A percentile compares a stretch with the other conserved stretches of the same genome.
phyloP scores from a whole-genome alignment of 768 basidiomycete species.

The Amanita rimosa region DNA sequence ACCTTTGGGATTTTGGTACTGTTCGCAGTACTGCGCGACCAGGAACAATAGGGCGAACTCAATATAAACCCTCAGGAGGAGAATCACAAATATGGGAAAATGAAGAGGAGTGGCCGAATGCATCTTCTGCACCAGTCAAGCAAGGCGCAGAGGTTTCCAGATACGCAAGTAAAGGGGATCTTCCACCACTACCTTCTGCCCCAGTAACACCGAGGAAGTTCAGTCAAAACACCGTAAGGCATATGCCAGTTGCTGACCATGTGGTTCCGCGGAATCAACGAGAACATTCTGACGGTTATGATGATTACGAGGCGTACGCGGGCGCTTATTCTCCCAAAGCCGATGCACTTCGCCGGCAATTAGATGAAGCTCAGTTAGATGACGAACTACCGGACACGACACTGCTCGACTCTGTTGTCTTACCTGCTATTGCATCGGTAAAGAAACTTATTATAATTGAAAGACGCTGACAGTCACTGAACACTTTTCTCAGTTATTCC shows the following conservation, averaged over 20 bases:
- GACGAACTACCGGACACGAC: slow-evolving; percentile 65
- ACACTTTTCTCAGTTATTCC: slow-evolving; percentile 57
- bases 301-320: slow-evolving; percentile 49
- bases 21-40: slow-evolving; percentile 61
- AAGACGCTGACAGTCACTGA: slow-evolving; percentile 2
- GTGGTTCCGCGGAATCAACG: slow-evolving; percentile 11
- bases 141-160: slow-evolving; percentile 29
- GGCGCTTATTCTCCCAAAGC: slow-evolving; percentile 35
- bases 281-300: slow-evolving; percentile 53
- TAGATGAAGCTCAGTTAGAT: slow-evolving; percentile 34
- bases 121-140: slow-evolving; percentile 19
- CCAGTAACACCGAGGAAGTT: slow-evolving; percentile 28
- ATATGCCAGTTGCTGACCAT: slow-evolving; percentile 26
- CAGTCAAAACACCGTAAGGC: slow-evolving; percentile 63
- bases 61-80: slow-evolving; percentile 47
- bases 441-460: slow-evolving; percentile 8
- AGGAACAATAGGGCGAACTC: slow-evolving; percentile 58
- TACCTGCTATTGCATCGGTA: slow-evolving; percentile 95
- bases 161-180: slow-evolving; percentile 41
- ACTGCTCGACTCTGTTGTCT: slow-evolving; percentile 93
- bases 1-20: slow-evolving; percentile 97
- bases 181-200: slow-evolving; percentile 44
- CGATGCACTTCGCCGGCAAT: slow-evolving; percentile 35
- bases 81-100: slow-evolving; percentile 77
- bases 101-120: slow-evolving; percentile 40